Base-by-base conservation (phyloP, 192 early-diverging fungal genomes). In the Coemansia sp. region DNA sequence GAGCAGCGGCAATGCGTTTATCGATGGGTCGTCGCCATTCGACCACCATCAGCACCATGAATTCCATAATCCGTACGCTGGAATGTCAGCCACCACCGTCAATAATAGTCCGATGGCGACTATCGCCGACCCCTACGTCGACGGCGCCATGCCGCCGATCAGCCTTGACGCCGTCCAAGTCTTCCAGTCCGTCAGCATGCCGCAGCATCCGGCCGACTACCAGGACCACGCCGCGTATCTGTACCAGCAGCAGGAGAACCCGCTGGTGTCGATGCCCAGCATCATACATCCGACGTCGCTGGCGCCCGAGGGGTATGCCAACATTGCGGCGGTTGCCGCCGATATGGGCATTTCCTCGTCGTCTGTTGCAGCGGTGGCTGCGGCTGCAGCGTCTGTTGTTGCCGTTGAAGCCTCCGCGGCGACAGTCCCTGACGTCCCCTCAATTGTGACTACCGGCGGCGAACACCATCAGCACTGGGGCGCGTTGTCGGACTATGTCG, bases 1-100 rank as follows among this genome's bases (percentile, higher is more conserved):
- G 44, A 46, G 44, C 44, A 65, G 52, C 38, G 59, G 63, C 58
- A 52, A 58, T 6, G 60, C 71, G 6, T 71, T 77, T 35, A 23
- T 72, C 16, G 71, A 72, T 63, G 16, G 15, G 5, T 56, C 63
- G 20, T 45, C 75, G 44, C 62, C 75, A n/a, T 68, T 71, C 26
- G 75, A 77, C 23, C 61, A 67, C 11, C 70, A 46, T 11, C 52
- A 69, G 24, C 44, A 67, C 60, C 69, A 72, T 48, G 67, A 63
- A 6, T 53, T 53, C 51, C 51, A 53, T 14, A 53, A 26, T 24
- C 59, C 66, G 21, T 78, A 78, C 34, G 51, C 51, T 0, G 51
- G 23, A 9, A 2, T 53, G 51, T 53, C 51, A 0, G 53, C 36
- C 5, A 20, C 52, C 10, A 21, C 39, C 30, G 33, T 11, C 34